Conservation (phyloP, 805 yeast species). For the Pichia gijzeniarum region DNA sequence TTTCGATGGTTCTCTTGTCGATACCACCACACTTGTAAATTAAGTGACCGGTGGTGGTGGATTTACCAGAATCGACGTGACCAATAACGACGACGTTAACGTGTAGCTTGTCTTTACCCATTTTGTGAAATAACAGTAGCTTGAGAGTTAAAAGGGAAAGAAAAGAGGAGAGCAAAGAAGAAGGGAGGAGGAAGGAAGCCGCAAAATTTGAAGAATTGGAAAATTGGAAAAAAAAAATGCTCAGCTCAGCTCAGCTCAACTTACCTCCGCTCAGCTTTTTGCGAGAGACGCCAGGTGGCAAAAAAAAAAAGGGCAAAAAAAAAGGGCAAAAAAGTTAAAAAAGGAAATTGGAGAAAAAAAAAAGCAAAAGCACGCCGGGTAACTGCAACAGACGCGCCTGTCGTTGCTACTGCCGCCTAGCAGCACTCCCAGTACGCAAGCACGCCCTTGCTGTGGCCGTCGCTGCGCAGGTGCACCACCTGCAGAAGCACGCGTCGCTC, state of each 20-base stretch:
- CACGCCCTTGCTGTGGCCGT: neutral
- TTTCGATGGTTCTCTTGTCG: conserved; percentile 97
- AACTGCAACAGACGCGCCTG: too few species aligned
- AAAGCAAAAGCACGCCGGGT: neutral
- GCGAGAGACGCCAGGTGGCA: too few species aligned
- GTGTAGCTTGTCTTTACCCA: conserved; percentile 96
- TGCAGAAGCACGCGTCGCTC: neutral
- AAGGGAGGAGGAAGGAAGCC: neutral
- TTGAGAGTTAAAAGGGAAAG: too few species aligned
- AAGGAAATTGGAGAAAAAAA: neutral
- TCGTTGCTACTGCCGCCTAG: too few species aligned
- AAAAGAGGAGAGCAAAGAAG: neutral
- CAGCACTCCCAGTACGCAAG: neutral
- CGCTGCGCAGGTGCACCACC: neutral
- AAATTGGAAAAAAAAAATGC: too few species aligned
- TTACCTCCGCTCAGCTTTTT: too few species aligned
- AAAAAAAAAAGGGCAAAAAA: conserved; percentile 2
- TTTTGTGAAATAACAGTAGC: conserved; percentile 4
- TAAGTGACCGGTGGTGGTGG: conserved; percentile 99
- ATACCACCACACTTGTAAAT: conserved; percentile 99
- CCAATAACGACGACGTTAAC: conserved; percentile 99
- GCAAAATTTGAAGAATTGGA: too few species aligned
- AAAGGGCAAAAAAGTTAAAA: neutral
- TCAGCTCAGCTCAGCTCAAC: too few species aligned
- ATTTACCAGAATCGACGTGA: conserved; percentile 99